Percentiles rank a stretch among this genome's conserved stretches.
Conservation (phyloP, 805 yeast genomes). For the Kodamaea lidongshanica region DNA sequence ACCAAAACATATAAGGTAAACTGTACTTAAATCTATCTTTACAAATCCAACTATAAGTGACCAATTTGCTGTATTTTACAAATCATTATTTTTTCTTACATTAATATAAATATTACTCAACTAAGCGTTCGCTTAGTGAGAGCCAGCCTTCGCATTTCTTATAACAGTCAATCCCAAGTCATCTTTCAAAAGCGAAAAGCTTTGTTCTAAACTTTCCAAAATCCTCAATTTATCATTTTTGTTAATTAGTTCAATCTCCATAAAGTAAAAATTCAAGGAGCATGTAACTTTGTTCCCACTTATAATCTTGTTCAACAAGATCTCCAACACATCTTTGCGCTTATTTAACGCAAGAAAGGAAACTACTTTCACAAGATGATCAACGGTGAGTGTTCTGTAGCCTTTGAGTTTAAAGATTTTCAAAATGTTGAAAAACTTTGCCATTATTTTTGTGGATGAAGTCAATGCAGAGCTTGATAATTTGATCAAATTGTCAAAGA, state of each 20-base stretch:
- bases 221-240: constrained; percentile 16
- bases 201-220: constrained; percentile 18
- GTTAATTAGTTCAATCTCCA: constrained; percentile 18
- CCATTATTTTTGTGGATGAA: not conserved
- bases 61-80: not conserved
- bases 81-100: not conserved
- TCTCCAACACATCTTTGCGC: constrained; percentile 18
- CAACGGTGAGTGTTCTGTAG: constrained; percentile 15
- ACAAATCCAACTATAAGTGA: not conserved
- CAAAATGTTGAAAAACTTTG: constrained; percentile 19
- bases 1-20: no score
- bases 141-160: constrained; percentile 9
- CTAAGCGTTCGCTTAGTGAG: constrained; percentile 1
- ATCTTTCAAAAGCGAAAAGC: constrained; percentile 21
- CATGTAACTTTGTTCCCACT: constrained; percentile 12
- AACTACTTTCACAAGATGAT: constrained; percentile 20
- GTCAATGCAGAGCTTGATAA: not conserved
- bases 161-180: constrained; percentile 17
- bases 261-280: constrained; percentile 26
- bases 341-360: constrained; percentile 20
- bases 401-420: constrained; percentile 20
- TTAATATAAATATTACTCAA: not conserved
- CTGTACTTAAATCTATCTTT: not conserved
- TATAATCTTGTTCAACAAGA: constrained; percentile 24
- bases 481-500: constrained; percentile 6